These are phyloP conservation scores for Xylogone sp. DNA, from an alignment of 2,329 filamentous ascomycete species.

Conservation along the genomic window DNA sequence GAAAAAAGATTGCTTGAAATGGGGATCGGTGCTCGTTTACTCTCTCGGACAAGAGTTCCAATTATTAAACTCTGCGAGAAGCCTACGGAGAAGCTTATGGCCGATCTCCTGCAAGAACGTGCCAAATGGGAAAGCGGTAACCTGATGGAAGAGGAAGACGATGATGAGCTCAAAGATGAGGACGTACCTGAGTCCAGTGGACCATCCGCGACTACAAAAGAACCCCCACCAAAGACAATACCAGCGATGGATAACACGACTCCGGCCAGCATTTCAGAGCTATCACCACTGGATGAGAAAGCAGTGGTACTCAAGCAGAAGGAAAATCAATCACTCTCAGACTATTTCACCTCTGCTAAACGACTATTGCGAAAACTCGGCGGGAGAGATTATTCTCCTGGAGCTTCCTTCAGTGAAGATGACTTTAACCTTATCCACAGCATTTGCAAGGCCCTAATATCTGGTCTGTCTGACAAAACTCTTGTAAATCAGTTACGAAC, in stretches of 20 bases:
- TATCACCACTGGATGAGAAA: slow-evolving; percentile 3
- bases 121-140: slow-evolving; percentile 66
- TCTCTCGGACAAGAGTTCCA: slow-evolving; percentile 76
- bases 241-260: background rate
- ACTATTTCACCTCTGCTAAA: slow-evolving; percentile 27
- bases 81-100: slow-evolving; percentile 57
- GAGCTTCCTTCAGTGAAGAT: slow-evolving; percentile 15
- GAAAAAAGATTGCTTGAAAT: slow-evolving; percentile 70
- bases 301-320: slow-evolving; percentile 23
- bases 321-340: slow-evolving; percentile 20
- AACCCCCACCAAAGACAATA: background rate
- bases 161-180: slow-evolving; percentile 13
- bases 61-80: slow-evolving; percentile 83
- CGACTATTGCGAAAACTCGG: slow-evolving; percentile 23
- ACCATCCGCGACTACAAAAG: background rate
- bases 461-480: slow-evolving; percentile 45
- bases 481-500: slow-evolving; percentile 41
- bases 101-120: slow-evolving; percentile 60
- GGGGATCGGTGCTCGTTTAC: slow-evolving; percentile 71
- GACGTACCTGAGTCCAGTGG: background rate
- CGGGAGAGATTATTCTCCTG: slow-evolving; percentile 21
- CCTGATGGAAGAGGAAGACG: slow-evolving; percentile 33
- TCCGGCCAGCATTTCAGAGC: background rate
- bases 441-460: slow-evolving; percentile 50
- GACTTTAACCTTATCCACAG: slow-evolving; percentile 48